These are phyloP conservation scores for Pseudogymnoascus sp. DNA, from an alignment of 2,329 filamentous ascomycete species.

Conservation along the genomic window DNA sequence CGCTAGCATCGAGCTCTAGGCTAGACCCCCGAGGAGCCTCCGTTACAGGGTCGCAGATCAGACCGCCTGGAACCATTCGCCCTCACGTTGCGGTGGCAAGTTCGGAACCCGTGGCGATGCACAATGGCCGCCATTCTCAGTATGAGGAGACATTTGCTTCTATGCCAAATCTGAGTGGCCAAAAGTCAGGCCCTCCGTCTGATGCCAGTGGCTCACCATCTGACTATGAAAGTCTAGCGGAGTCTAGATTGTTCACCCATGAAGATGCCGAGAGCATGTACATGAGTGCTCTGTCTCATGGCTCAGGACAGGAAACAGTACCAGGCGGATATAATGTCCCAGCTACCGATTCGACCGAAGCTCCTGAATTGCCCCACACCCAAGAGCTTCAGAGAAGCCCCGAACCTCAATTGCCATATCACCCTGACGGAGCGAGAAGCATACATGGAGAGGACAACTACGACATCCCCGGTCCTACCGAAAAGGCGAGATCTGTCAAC, in stretches of 20 bases:
- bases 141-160: not conserved
- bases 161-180: not conserved
- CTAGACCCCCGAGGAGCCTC: not conserved
- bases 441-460: not conserved
- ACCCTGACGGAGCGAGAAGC: not conserved
- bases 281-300: slow-evolving; percentile 60
- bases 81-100: not conserved
- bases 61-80: not conserved
- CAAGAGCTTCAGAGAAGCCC: not conserved
- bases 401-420: not conserved
- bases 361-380: not conserved
- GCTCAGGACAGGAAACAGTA: slow-evolving; percentile 15
- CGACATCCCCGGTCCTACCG: not conserved
- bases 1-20: not conserved
- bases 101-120: not conserved
- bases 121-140: not conserved
- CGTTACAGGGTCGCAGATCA: not conserved
- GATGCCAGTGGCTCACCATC: slow-evolving; percentile 2
- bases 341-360: not conserved
- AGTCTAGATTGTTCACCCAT: slow-evolving; percentile 67
- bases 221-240: slow-evolving; percentile 44
- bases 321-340: not conserved
- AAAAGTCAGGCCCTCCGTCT: not conserved
- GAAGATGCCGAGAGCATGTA: slow-evolving; percentile 84
- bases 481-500: not conserved